Evolutionary conservation across 2,329 filamentous ascomycete genomes (phyloP).

Genomic region (Talaromyces verruculosus): DNA sequence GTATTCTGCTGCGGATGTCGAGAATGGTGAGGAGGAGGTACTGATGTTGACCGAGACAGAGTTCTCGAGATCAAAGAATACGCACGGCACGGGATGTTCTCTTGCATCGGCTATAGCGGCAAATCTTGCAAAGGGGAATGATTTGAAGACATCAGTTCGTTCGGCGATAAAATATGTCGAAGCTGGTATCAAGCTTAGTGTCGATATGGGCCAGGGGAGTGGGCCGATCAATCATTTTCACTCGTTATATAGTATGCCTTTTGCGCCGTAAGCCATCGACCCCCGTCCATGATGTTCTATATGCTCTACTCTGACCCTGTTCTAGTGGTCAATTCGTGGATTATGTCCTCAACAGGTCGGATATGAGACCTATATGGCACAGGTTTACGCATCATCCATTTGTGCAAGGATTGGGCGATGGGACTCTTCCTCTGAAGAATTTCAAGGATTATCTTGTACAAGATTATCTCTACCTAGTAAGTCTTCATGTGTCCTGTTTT

Average conservation of each 20-base stretch:
- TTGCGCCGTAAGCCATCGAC: constrained; percentile 51
- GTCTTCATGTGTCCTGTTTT: constrained; percentile 25
- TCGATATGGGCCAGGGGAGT: constrained; percentile 57
- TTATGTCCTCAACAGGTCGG: constrained; percentile 72
- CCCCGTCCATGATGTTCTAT: neutral
- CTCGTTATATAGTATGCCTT: constrained; percentile 60
- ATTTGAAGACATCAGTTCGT: constrained; percentile 53
- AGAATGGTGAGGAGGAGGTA: constrained; percentile 47
- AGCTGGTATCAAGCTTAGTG: constrained; percentile 59
- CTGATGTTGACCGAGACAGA: constrained; percentile 65
- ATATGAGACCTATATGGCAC: constrained; percentile 73
- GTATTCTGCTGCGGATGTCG: constrained; percentile 48
- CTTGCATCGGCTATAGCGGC: constrained; percentile 74
- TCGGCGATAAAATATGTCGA: constrained; percentile 61
- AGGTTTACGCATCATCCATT: constrained; percentile 80
- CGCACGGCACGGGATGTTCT: constrained; percentile 93
- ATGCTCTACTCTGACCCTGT: constrained; percentile 13
- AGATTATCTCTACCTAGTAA: constrained; percentile 84
- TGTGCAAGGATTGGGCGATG: constrained; percentile 71
- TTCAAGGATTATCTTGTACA: constrained; percentile 91
- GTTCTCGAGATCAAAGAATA: constrained; percentile 74
- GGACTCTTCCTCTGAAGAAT: constrained; percentile 68
- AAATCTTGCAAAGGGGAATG: constrained; percentile 56
- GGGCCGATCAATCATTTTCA: constrained; percentile 70
- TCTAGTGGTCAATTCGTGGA: constrained; percentile 74